These are phyloP conservation scores for Thelonectria blattea DNA, from an alignment of 2,329 filamentous ascomycete genomes.

Conservation along the genomic window DNA sequence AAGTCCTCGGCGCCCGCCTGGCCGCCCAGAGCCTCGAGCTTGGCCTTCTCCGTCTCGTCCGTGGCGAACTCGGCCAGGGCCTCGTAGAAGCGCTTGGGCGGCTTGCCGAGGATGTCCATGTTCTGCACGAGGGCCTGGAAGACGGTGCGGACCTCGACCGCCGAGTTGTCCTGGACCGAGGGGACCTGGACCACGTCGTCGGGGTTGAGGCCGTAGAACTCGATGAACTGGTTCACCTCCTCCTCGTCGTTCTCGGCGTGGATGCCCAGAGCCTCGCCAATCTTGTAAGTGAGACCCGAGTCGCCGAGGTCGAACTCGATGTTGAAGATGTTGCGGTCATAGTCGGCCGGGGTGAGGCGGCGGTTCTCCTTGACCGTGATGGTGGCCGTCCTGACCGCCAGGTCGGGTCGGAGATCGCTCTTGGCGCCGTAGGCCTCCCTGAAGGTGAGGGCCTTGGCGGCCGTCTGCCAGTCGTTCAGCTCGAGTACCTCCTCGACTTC, in stretches of 20 bases:
- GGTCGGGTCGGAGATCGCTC: conserved; percentile 79
- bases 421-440: conserved; percentile 89
- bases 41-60: conserved; percentile 81
- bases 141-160: conserved; percentile 87
- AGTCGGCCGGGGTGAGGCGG: conserved; percentile 82
- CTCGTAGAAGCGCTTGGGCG: conserved; percentile 98
- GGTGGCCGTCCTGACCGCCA: conserved; percentile 83
- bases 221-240: conserved; percentile 84
- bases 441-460: conserved; percentile 87
- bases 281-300: conserved; percentile 93
- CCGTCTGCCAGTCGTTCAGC: conserved; percentile 80
- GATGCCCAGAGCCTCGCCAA: conserved; percentile 95
- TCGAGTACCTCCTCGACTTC: conserved; percentile 70
- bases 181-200: conserved; percentile 91
- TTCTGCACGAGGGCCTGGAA: conserved; percentile 93
- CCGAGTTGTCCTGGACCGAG: conserved; percentile 75
- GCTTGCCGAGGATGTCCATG: conserved; percentile 94
- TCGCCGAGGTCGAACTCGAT: conserved; percentile 96
- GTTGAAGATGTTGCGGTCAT: conserved; percentile 99
- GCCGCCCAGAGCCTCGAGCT: conserved; percentile 76
- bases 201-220: conserved; percentile 83
- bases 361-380: conserved; percentile 96
- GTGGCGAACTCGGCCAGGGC: conserved; percentile 83
- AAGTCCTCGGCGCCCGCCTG: conserved; percentile 86
- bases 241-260: conserved; percentile 90